These are phyloP conservation scores for Teunomyces barrocoloradensis DNA, from an alignment of 805 yeast species.

Conservation along the genomic window DNA sequence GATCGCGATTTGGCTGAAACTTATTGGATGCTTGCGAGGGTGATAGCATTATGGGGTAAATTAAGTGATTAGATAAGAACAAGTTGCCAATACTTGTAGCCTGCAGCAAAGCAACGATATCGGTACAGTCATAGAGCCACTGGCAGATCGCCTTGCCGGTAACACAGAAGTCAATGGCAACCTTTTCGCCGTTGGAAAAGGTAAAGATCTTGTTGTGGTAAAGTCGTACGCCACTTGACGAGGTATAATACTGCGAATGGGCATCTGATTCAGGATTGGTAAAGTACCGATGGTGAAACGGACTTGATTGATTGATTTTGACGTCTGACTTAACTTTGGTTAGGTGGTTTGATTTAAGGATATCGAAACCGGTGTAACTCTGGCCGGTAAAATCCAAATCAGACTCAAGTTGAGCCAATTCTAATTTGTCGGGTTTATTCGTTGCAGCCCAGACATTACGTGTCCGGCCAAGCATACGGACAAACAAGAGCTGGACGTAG, in stretches of 20 bases:
- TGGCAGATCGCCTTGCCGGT: slow-evolving; percentile 79
- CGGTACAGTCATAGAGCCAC: slow-evolving; percentile 91
- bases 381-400: not conserved
- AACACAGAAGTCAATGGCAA: slow-evolving; percentile 45
- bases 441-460: slow-evolving; percentile 72
- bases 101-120: slow-evolving; percentile 51
- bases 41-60: slow-evolving; percentile 40
- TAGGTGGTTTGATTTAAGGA: not conserved
- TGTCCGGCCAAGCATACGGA: slow-evolving; percentile 55
- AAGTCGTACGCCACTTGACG: slow-evolving; percentile 62
- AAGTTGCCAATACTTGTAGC: slow-evolving; percentile 53
- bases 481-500: slow-evolving; percentile 64
- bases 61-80: slow-evolving; percentile 46
- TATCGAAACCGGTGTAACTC: not conserved
- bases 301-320: slow-evolving; percentile 37
- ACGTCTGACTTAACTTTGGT: not conserved
- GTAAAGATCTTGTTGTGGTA: slow-evolving; percentile 42
- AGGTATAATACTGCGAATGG: slow-evolving; percentile 73
- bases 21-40: slow-evolving; percentile 29
- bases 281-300: slow-evolving; percentile 73
- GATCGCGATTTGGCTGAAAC: not conserved
- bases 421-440: slow-evolving; percentile 45
- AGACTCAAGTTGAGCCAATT: not conserved
- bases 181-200: slow-evolving; percentile 12
- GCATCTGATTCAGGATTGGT: slow-evolving; percentile 88